Evolutionary conservation across 1,284 basidiomycete species (phyloP), one percentile per base, ranked within the genome.

Genomic region (Tremellales sp.): DNA sequence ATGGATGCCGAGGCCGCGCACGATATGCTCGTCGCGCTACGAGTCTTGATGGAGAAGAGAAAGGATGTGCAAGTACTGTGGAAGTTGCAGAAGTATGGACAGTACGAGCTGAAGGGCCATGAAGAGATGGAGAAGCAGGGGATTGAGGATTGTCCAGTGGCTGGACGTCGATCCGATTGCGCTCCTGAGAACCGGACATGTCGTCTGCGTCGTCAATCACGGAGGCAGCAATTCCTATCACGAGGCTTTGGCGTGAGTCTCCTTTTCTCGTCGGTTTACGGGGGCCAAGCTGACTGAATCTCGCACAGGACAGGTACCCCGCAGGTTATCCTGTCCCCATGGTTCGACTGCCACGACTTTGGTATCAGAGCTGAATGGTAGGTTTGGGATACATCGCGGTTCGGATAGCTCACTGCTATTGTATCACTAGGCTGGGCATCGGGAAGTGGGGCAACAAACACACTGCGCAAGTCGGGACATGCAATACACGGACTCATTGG

Each of bases 181-280:
- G 13, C 47, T 62, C 8, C 24, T 62, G 18, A 26, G 35, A 16
- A 57, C 45, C 4, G 59, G 59, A 9, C 47, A 54, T n/a, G 42
- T 62, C 2, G 37, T 45, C n/a, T 51, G 54, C 26, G 43, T 50
- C 19, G 49, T 62, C 16, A 53, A 53, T 46, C 60, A 62, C 34
- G 60, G 57, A 14, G 60, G 60, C 1, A 60, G 60, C 37, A 62
- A 62, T 35, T 60, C 57, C 21, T 62, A 60, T 33, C 60, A 62
- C 33, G 60, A 62, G 45, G 57, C 47, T 16, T 27, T 62, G 12
- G 42, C 43, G 59, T 61, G 48, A 59, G 59, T 59, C 2, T 6
- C 4, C 7, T 14, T n/a, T 3, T 12, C 26, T 28, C 10, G 21
- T 12, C 16, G 8, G 13, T 37, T 37, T 12, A n/a, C 14, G 10